Percentiles rank a stretch among this genome's conserved stretches.
Conservation (phyloP, 2,329 filamentous ascomycete species). For the Alternaria gaisen region DNA sequence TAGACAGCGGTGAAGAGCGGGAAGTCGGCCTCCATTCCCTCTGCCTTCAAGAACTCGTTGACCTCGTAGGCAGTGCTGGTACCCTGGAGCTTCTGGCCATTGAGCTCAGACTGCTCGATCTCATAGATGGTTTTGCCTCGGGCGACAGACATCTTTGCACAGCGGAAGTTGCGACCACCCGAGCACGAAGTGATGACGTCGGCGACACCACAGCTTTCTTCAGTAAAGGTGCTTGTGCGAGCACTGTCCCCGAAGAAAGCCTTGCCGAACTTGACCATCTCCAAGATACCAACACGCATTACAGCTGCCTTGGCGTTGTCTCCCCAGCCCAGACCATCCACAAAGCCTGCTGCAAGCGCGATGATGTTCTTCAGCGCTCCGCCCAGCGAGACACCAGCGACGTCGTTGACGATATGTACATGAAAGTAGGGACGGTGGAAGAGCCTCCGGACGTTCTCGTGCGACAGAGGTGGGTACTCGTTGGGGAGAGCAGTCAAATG, state of each 20-base stretch:
- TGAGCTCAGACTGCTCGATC: slow-evolving; percentile 87
- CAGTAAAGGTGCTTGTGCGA: slow-evolving; percentile 88
- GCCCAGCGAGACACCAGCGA: slow-evolving; percentile 94
- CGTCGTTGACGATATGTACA: slow-evolving; percentile 90
- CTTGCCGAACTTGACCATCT: slow-evolving; percentile 96
- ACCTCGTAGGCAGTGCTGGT: slow-evolving; percentile 93
- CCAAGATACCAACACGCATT: slow-evolving; percentile 93
- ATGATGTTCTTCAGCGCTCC: slow-evolving; percentile 98
- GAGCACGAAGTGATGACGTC: slow-evolving; percentile 95
- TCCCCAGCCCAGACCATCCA: slow-evolving; percentile 95
- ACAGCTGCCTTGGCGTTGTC: slow-evolving; percentile 99
- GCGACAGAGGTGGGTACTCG: slow-evolving; percentile 87
- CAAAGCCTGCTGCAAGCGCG: slow-evolving; percentile 91
- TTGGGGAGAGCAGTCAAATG: slow-evolving; percentile 78
- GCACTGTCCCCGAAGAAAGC: slow-evolving; percentile 89
- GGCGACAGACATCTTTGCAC: slow-evolving; percentile 86
- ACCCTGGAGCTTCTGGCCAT: slow-evolving; percentile 96
- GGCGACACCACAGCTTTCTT: slow-evolving; percentile 92
- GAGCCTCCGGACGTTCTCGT: slow-evolving; percentile 80
- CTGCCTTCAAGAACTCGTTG: slow-evolving; percentile 82
- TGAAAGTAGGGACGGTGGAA: slow-evolving; percentile 99
- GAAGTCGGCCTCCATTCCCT: slow-evolving; percentile 82
- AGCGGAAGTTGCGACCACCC: slow-evolving; percentile 92
- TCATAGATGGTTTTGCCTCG: slow-evolving; percentile 82
- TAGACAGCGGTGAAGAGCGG: slow-evolving; percentile 92